These are phyloP conservation scores for Melaleuca quinquenervia DNA, from an alignment of 345 rosid genomes.

Conservation along the genomic window DNA sequence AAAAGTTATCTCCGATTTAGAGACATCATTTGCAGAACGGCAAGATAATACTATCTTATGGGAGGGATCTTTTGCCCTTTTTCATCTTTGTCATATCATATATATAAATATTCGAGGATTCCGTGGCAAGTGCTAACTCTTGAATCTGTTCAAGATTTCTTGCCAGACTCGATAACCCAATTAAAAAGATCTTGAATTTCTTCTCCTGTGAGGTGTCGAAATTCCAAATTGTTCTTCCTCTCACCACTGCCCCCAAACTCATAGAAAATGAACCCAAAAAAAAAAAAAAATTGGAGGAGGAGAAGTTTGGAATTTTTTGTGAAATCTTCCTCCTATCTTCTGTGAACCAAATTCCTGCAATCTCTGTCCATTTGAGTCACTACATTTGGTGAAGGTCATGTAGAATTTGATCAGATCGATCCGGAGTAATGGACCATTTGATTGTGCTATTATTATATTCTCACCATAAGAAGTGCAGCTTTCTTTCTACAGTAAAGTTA, in stretches of 20 bases:
- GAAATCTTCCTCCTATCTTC: neutral
- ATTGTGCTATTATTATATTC: neutral
- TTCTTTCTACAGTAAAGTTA: neutral
- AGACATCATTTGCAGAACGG: too few relatives aligned
- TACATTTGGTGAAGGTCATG: neutral
- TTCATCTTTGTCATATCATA: too few relatives aligned
- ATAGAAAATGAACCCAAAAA: too few relatives aligned
- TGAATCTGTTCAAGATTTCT: too few relatives aligned
- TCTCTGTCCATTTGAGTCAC: neutral
- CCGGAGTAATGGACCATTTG: neutral
- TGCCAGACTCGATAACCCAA: neutral
- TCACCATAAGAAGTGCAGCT: neutral
- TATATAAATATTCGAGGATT: too few relatives aligned
- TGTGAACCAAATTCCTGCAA: neutral
- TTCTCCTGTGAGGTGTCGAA: neutral
- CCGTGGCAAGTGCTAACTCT: too few relatives aligned
- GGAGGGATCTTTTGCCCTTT: too few relatives aligned
- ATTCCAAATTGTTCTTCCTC: neutral
- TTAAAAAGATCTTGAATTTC: neutral
- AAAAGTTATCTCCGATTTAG: too few relatives aligned
- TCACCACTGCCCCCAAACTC: neutral
- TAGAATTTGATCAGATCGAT: neutral
- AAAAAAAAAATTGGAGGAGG: too few relatives aligned
- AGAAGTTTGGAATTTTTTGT: fast-evolving
- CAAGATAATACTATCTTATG: too few relatives aligned